Conservation (phyloP, 176 grass and related monocot genomes). For the Poa pratensis region DNA sequence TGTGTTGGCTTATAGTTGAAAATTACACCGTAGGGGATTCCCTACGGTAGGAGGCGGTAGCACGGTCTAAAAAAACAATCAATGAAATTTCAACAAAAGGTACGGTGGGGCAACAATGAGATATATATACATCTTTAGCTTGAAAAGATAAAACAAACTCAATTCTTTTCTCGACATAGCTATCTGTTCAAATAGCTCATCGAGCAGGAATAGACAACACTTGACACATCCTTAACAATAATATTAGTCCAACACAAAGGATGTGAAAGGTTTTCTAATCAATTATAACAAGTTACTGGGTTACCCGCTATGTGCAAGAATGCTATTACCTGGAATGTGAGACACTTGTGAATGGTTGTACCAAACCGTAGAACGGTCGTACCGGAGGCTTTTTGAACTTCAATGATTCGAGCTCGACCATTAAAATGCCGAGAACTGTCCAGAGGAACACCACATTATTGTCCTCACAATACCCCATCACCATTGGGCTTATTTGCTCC, state of each 20-base stretch:
- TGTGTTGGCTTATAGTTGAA: no score
- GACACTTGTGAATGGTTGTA: conserved; percentile 14
- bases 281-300: not conserved
- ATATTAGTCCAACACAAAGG: not conserved
- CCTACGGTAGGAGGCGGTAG: no score
- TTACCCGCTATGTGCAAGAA: not conserved
- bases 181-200: not conserved
- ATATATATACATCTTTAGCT: not conserved
- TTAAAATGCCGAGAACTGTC: not conserved
- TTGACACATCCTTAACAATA: not conserved
- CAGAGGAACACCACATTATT: not conserved
- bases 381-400: not conserved
- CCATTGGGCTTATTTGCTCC: not conserved
- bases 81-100: not conserved
- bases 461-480: conserved; percentile 5
- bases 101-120: not conserved
- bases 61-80: no score
- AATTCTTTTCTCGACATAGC: not conserved
- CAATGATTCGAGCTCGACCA: conserved; percentile 10
- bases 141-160: not conserved
- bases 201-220: not conserved
- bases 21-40: no score
- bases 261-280: not conserved
- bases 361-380: no score
- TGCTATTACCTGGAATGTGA: not conserved